phyloP scores from a whole-genome alignment of 768 basidiomycete genomes.

The Hypholoma sublateritium region DNA sequence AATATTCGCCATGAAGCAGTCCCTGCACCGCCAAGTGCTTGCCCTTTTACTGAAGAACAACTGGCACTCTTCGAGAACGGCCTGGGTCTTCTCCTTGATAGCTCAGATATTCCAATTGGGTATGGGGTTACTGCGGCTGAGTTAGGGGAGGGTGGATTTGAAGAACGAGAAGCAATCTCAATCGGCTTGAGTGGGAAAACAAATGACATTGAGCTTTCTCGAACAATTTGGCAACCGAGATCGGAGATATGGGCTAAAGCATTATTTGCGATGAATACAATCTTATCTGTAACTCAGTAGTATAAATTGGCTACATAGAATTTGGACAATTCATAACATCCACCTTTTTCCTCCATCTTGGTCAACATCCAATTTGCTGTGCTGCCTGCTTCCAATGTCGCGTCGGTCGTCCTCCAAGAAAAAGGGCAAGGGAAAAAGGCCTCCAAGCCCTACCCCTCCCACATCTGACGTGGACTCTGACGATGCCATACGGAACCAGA shows the following conservation, averaged over 20 bases:
- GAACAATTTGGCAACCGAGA: too few relatives aligned
- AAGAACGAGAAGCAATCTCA: background rate
- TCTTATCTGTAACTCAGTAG: too few relatives aligned
- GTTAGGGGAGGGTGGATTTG: background rate
- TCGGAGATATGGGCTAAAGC: too few relatives aligned
- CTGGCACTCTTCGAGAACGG: background rate
- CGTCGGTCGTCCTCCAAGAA: constrained; percentile 1
- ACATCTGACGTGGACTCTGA: background rate
- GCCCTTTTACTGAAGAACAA: background rate
- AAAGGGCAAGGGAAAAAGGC: background rate
- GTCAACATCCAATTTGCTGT: background rate
- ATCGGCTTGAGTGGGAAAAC: too few relatives aligned
- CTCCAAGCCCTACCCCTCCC: background rate
- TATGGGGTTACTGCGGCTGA: constrained; percentile 8
- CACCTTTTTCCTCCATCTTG: too few relatives aligned
- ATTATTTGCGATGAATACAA: too few relatives aligned
- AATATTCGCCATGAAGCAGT: constrained; percentile 18
- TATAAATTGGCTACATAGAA: too few relatives aligned
- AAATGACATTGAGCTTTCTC: too few relatives aligned
- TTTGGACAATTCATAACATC: background rate
- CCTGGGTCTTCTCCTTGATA: background rate
- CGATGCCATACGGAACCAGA: background rate
- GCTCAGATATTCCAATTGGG: constrained; percentile 2
- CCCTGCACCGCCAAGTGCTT: constrained; percentile 7
- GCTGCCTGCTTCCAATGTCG: constrained; percentile 1